phyloP scores from a whole-genome alignment of 169 alveolate species.

The Cryptosporidium sp. region DNA sequence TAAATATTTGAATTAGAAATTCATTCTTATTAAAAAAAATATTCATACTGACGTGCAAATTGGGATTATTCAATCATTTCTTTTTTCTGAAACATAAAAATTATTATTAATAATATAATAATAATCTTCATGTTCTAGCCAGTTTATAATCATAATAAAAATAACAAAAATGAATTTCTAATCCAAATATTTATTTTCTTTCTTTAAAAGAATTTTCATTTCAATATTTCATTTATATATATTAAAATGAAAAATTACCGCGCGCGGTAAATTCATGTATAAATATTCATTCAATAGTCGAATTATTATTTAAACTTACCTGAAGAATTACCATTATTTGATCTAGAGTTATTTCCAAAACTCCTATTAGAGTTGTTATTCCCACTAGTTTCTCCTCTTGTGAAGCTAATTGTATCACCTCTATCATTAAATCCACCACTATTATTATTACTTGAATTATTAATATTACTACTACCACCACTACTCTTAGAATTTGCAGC shows the following conservation, averaged over 20 bases:
- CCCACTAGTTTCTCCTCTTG: constrained; percentile 18
- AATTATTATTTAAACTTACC: constrained; percentile 35
- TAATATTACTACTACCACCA: not conserved
- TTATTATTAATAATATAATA: not conserved
- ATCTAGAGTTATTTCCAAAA: not conserved
- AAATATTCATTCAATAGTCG: not conserved
- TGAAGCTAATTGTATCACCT: constrained; percentile 5
- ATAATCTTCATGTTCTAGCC: constrained; percentile 32
- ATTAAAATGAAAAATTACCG: not conserved
- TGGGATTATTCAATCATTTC: constrained; percentile 52
- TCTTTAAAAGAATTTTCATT: no score
- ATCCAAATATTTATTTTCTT: not conserved
- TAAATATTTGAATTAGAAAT: not conserved
- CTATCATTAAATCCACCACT: not conserved
- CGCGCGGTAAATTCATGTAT: not conserved
- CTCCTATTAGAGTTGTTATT: not conserved
- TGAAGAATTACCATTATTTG: constrained; percentile 27
- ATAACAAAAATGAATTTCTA: not conserved
- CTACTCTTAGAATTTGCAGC: constrained; percentile 31
- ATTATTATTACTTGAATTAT: not conserved
- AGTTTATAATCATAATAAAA: constrained; percentile 57
- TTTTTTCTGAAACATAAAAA: constrained; percentile 30
- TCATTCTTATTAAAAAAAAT: constrained; percentile 2
- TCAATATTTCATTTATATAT: not conserved
- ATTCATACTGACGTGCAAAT: constrained; percentile 77